Evolutionary conservation across 495 filamentous ascomycete genomes (phyloP), one percentile per base, ranked within the genome.

Genomic region (Beverwykella pulmonaria): DNA sequence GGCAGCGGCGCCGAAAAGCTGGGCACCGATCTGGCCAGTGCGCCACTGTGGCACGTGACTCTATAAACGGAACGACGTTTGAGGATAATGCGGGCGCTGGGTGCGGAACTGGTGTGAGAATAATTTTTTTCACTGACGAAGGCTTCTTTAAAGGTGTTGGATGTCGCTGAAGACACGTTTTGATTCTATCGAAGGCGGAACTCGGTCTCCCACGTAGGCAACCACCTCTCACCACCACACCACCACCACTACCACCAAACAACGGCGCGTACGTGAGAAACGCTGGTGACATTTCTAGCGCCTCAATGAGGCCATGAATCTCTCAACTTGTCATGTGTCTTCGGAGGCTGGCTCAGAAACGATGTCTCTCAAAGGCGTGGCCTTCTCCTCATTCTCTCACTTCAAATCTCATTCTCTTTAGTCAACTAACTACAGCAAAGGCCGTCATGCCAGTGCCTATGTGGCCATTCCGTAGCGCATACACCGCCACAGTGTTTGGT

Each of bases 1-100:
- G 52, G 52, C 52, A 29, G 25, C 50, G 63, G 68, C 58, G 68
- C 58, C 68, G 68, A 71, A 64, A 68, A 71, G 55, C 53, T 71
- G 59, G 65, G 69, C 64, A 55, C 52, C 27, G 60, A 59, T 61
- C 55, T 41, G 57, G 68, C 34, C 26, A 50, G 50, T 26, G 44
- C 58, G 19, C 34, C 32, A 17, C 29, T 26, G 19, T 5, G 36
- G 59, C 63, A 61, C 68, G 68, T 70, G 62, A 62, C 64, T 14
- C 30, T 20, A 20, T 8, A 23, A 36, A 44, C 53, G 12, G 6
- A 4, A 23, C 30, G 32, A 41, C 4, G 41, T 41, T 20, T 23
- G n/a, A 41, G 10, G 34, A 12, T 44, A 32, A 19, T 57, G 30
- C 5, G n/a, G 34, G 32, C 9, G n/a, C 10, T 10, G 17, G 10